Evolutionary conservation across 148 eudicot species (phyloP).

Genomic region (Agrostemma githago): DNA sequence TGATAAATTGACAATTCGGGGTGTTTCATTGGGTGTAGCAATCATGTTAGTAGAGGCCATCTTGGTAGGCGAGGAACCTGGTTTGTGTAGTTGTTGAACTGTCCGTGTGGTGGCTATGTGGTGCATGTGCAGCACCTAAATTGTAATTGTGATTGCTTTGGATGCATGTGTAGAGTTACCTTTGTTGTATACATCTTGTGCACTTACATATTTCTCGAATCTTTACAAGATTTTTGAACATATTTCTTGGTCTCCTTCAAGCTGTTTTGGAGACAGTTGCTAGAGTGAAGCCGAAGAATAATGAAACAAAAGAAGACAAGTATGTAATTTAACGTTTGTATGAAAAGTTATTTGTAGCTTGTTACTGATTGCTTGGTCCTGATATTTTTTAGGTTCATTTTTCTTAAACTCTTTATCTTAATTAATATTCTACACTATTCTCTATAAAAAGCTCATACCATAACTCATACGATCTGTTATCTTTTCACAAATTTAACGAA

Average conservation of each 20-base stretch:
- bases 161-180: constrained; percentile 1
- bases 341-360: constrained; percentile 8
- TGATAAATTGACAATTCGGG: background rate
- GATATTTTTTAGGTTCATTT: constrained; percentile 5
- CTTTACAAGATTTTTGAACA: constrained; percentile 7
- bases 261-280: constrained; percentile 98
- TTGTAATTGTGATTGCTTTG: background rate
- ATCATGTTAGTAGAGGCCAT: background rate
- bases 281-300: constrained; percentile 91
- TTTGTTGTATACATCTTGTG: background rate
- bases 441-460: background rate
- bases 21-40: background rate
- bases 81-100: background rate
- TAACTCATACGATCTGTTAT: background rate
- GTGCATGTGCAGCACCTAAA: constrained; percentile 4
- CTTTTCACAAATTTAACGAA: background rate
- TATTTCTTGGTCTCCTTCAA: constrained; percentile 36
- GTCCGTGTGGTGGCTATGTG: background rate
- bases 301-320: constrained; percentile 96
- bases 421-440: background rate
- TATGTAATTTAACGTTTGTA: constrained; percentile 37
- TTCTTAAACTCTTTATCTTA: background rate
- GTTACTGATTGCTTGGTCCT: background rate
- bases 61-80: background rate
- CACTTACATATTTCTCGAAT: background rate